Base-by-base conservation (phyloP, 2,329 filamentous ascomycete species). In the Phialophora tarda region DNA sequence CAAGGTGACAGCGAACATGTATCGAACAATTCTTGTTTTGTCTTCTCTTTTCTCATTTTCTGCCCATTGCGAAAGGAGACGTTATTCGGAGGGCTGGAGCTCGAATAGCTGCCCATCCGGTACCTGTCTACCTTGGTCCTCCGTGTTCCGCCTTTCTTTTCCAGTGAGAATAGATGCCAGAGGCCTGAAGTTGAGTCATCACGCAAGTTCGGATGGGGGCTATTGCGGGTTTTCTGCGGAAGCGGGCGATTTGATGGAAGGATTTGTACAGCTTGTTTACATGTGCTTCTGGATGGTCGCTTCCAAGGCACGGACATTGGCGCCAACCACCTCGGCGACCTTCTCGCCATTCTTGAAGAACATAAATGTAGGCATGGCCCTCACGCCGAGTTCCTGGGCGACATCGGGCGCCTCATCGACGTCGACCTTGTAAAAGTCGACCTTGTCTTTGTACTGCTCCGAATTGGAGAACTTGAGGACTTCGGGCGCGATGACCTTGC, bases 291-390 rank as follows among this genome's bases (percentile, higher is more conserved):
- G 23, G 28, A 71, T 67, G 23, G 64, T 64, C 12, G 60, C 51
- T 30, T 66, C 58, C 66, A 96, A 81, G n/a, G 84, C 88, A 57
- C 79, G 78, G n/a, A 89, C 89, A 81, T 92, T 92, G 74, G 92
- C 93, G 69, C 93, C 93, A 30, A 95, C 87, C 65, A 97, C 81
- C 80, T 92, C 89, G 51, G 81, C 83, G 41, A 88, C 79, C 83
- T 91, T 90, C 78, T 91, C 78, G 71, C 91, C 92, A 73, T 89
- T 80, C 85, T 92, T 91, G 87, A 93, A 97, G 75, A 96, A 79
- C 64, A 91, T 75, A 82, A 98, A 97, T 30, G 92, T 96, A 63
- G 94, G 93, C 93, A 98, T 97, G 77, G 93, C 93, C 73, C 91
- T 88, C 78, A 98, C 86, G 71, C 87, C 87, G 70, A 95, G 88